Base-by-base conservation (phyloP, 2,329 filamentous ascomycete species). In the Neonectria coccinea region DNA sequence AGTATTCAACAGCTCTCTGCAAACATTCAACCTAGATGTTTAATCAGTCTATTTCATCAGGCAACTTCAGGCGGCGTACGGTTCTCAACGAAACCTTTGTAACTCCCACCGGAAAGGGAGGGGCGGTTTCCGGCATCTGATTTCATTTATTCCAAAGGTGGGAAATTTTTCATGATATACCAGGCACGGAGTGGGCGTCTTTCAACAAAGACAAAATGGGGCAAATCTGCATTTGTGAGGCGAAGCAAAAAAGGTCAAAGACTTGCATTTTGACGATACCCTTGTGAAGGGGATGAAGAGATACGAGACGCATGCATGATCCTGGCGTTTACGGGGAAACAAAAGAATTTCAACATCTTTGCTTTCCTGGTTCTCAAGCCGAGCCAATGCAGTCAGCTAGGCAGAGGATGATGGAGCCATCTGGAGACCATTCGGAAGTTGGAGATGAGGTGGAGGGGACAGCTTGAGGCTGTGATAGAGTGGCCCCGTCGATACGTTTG, bases 301-400 rank as follows among this genome's bases (percentile, higher is more conserved):
- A 73, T 69, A 72, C 67, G 72, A 73, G 60, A 67, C 72, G 67
- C 72, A 66, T 69, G 73, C 70, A 70, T 77, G 72, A 74, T 71
- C 71, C 67, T 69, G 79, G 79, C 78, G 78, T 80, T 81, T 77
- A 76, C 68, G 77, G 78, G 79, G 76, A 80, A 79, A 77, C 74
- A 78, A 80, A 82, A 81, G 79, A 80, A 81, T 67, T 82, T 82
- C 80, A 82, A 82, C 80, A 81, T 82, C 79, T 82, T 82, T 81
- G 76, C 72, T 76, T 78, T 78, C 78, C 78, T 77, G 70, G 76
- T 79, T 79, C 76, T 79, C 78, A 78, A 78, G 79, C 79, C 77
- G 73, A 80, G 73, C 77, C 77, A 65, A 70, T 78, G 77, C 77
- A 78, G 75, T 75, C 75, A 70, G 70, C 66, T 70, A 70, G 72